These are phyloP conservation scores for Rubroshorea leprosula DNA, from an alignment of 345 rosid genomes.

Conservation along the genomic window DNA sequence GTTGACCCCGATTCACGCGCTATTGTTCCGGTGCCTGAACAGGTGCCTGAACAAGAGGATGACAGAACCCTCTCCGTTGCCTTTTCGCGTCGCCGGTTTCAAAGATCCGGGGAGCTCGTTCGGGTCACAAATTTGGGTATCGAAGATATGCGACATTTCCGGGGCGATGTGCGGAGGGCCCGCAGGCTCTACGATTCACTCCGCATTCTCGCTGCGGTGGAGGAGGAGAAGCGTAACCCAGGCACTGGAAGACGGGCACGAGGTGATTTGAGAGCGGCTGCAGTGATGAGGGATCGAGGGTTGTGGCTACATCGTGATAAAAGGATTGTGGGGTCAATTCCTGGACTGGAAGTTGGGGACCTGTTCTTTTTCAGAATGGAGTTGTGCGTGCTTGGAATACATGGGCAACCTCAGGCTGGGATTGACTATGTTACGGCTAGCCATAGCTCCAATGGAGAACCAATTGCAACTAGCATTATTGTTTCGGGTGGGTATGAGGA, in stretches of 20 bases:
- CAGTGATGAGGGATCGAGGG: slow-evolving; percentile 48
- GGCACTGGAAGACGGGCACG: slow-evolving; percentile 35
- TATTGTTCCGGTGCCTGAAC: slow-evolving; percentile 38
- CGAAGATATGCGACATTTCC: slow-evolving; percentile 50
- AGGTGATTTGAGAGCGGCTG: slow-evolving; percentile 52
- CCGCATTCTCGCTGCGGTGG: slow-evolving; percentile 38
- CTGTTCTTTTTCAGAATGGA: slow-evolving; percentile 79
- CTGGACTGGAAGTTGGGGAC: slow-evolving; percentile 76
- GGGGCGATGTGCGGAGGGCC: slow-evolving; percentile 54
- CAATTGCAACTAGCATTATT: slow-evolving; percentile 80
- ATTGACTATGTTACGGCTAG: slow-evolving; percentile 64
- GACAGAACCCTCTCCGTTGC: slow-evolving; percentile 13
- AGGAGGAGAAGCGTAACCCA: slow-evolving; percentile 32
- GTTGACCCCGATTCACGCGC: slow-evolving; percentile 52
- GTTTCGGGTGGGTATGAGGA: slow-evolving; percentile 91
- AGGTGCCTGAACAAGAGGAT: background rate
- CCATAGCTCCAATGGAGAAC: slow-evolving; percentile 70
- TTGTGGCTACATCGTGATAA: slow-evolving; percentile 79
- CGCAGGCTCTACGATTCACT: slow-evolving; percentile 62
- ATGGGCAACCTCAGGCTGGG: slow-evolving; percentile 84
- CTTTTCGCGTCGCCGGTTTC: slow-evolving; percentile 22
- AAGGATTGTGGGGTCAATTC: slow-evolving; percentile 78
- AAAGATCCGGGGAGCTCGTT: slow-evolving; percentile 69
- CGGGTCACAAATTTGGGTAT: slow-evolving; percentile 57
- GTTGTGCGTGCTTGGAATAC: slow-evolving; percentile 71